Percentiles rank a stretch among this genome's conserved stretches.
These are phyloP conservation scores for Logfia minima DNA, from an alignment of 129 eudicot genomes.

Conservation along the genomic window DNA sequence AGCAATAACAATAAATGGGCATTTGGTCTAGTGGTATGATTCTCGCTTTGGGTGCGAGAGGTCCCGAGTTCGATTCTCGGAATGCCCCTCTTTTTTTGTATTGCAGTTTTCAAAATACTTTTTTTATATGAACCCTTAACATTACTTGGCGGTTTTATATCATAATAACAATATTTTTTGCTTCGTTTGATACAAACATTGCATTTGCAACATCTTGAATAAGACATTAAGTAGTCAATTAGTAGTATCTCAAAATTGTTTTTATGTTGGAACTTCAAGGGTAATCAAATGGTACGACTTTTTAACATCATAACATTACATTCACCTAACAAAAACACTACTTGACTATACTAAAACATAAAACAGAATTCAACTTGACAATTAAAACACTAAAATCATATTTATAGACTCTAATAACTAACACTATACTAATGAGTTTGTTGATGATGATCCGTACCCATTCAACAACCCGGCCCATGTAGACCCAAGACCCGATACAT, in stretches of 20 bases:
- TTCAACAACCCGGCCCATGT: conserved; percentile 65
- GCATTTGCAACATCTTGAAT: no score
- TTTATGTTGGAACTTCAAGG: neutral
- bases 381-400: neutral
- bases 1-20: conserved; percentile 38
- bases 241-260: neutral
- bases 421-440: conserved; percentile 48
- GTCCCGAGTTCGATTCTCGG: conserved; percentile 99
- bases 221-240: neutral
- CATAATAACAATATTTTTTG: no score
- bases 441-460: conserved; percentile 58
- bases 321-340: conserved; percentile 4
- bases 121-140: no score
- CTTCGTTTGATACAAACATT: no score
- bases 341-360: neutral
- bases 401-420: neutral
- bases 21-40: conserved; percentile 99
- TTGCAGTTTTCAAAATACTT: no score
- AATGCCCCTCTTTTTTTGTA: conserved; percentile 56
- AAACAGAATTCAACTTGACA: neutral
- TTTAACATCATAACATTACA: neutral
- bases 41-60: conserved; percentile 99
- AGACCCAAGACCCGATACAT: conserved; percentile 44
- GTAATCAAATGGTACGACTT: no score
- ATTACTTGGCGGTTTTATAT: no score